Evolutionary conservation across 2,329 filamentous ascomycete genomes (phyloP).

Genomic region (Penicillium paneum): DNA sequence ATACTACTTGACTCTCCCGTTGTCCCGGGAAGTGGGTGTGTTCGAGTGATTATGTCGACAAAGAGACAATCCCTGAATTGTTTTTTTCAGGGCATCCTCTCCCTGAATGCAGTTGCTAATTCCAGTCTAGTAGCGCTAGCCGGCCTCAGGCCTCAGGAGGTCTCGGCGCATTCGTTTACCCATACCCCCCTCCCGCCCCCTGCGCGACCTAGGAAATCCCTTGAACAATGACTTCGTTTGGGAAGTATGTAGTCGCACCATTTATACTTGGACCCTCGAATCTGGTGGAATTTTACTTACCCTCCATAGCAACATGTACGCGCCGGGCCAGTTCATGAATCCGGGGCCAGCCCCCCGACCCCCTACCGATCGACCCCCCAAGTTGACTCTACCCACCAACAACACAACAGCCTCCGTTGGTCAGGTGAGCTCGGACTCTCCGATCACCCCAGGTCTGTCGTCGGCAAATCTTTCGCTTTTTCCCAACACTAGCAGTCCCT

Average conservation of each 20-base stretch:
- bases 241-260: constrained; percentile 31
- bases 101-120: constrained; percentile 5
- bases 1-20: background rate
- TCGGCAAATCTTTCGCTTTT: constrained; percentile 56
- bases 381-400: constrained; percentile 72
- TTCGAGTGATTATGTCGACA: background rate
- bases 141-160: constrained; percentile 21
- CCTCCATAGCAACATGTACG: constrained; percentile 52
- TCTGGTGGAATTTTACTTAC: constrained; percentile 2
- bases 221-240: constrained; percentile 33
- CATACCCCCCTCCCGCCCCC: background rate
- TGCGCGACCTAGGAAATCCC: constrained; percentile 3
- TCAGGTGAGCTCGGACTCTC: constrained; percentile 68
- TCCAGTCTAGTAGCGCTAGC: constrained; percentile 8
- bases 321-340: constrained; percentile 81
- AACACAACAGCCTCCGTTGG: constrained; percentile 63
- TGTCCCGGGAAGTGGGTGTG: background rate
- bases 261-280: background rate
- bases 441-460: constrained; percentile 51
- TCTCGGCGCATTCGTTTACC: constrained; percentile 23
- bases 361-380: constrained; percentile 71
- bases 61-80: background rate
- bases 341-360: constrained; percentile 90
- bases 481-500: constrained; percentile 69
- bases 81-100: background rate